A percentile compares a stretch with the other conserved stretches of the same genome.
phyloP scores from a whole-genome alignment of 371 early-diverging fungal genomes.

The Actinomucor elegans region DNA sequence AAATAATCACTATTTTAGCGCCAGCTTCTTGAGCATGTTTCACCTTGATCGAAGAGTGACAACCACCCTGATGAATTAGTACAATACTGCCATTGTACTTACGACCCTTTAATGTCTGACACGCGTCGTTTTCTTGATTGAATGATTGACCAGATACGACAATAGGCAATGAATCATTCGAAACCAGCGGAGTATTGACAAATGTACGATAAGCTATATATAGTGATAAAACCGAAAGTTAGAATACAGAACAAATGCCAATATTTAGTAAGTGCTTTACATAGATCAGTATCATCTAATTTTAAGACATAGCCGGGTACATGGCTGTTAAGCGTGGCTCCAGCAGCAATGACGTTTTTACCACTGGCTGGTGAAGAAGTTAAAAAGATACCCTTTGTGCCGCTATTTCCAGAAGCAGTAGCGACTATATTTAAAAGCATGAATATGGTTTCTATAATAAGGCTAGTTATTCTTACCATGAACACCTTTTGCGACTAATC shows the following conservation, averaged over 20 bases:
- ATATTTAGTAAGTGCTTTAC: not conserved
- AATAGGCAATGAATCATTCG: slow-evolving; percentile 5
- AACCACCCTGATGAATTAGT: slow-evolving; percentile 49
- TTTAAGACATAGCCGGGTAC: slow-evolving; percentile 24
- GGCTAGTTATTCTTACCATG: slow-evolving; percentile 22
- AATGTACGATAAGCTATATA: slow-evolving; percentile 26
- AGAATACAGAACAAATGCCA: too few relatives aligned
- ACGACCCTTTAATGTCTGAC: not conserved
- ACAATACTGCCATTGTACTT: slow-evolving; percentile 25
- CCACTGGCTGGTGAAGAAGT: slow-evolving; percentile 61
- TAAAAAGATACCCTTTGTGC: slow-evolving; percentile 59
- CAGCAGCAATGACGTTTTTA: slow-evolving; percentile 60
- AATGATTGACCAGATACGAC: slow-evolving; percentile 8
- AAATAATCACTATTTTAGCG: slow-evolving; percentile 52
- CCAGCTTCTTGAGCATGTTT: slow-evolving; percentile 40
- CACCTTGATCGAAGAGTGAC: slow-evolving; percentile 43
- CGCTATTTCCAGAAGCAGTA: slow-evolving; percentile 70
- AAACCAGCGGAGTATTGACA: slow-evolving; percentile 7
- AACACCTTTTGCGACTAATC: slow-evolving; percentile 29
- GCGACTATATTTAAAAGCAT: slow-evolving; percentile 17
- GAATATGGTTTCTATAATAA: not conserved
- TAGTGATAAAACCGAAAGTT: not conserved
- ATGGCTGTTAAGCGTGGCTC: slow-evolving; percentile 56
- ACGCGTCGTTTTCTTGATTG: slow-evolving; percentile 15
- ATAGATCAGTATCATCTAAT: not conserved